Evolutionary conservation across 805 yeast species (phyloP), one percentile per base, ranked within the genome.

Genomic region (Monosporozyma yasuniensis): DNA sequence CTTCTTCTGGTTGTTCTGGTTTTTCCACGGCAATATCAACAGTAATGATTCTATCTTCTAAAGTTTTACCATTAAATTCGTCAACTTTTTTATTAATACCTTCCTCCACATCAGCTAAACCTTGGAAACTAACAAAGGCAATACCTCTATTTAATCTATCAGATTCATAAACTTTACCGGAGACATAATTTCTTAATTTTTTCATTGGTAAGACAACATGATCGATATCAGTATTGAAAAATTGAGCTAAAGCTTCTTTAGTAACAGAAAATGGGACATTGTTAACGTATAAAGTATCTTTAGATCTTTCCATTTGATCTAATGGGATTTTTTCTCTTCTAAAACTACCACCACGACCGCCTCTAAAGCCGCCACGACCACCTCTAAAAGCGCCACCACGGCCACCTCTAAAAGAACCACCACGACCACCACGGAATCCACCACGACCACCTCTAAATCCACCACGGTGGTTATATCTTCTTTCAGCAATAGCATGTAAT

Each of bases 71-170:
- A 55, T 84, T 76, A 66, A 81, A 81, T 60, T 79, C 78, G 35
- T 74, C 79, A 52, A 87, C 78, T 60, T 87, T 95, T 43, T 74
- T 73, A 46, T 77, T 84, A 56, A 81, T 79, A 28, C 78, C 78
- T 32, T 45, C 50, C 9, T 30, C 22, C 1, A 27, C 34, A 44
- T 69, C 71, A 23, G 48, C 44, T 35, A 57, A 47, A 45, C 66
- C 56, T 42, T 65, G 72, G 57, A 78, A 78, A 52, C 79, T 77
- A 47, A 79, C 76, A 61, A 80, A 81, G 12, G 81, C 84, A 57
- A 77, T 80, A 39, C 86, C 85, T 71, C 76, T 63, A 69, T 74
- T 65, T 52, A 54, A 56, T 44, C 64, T 70, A 66, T 63, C 71
- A 57, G 64, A 68, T 49, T 52, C 65, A 52, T 72, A 61, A 44